Evolutionary conservation across 2,329 filamentous ascomycete genomes (phyloP).

Genomic region (Alternaria hordeiaustralica): DNA sequence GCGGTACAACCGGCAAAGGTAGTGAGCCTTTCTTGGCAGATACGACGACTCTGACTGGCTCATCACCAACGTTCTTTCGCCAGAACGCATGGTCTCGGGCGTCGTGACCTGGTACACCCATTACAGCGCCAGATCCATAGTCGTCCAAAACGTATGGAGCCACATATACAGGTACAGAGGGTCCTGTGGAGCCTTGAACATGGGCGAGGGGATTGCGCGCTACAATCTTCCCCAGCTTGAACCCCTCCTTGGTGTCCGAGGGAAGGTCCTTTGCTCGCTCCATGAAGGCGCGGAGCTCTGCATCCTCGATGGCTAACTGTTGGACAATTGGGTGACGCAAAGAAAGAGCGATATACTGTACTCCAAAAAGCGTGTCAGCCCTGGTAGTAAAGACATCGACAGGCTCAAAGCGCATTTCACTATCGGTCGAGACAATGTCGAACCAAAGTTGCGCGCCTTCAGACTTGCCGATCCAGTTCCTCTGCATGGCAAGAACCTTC

Average conservation of each 20-base stretch:
- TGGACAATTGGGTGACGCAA: slow-evolving; percentile 73
- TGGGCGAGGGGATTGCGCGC: slow-evolving; percentile 55
- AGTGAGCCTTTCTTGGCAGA: slow-evolving; percentile 10
- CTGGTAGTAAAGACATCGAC: slow-evolving; percentile 84
- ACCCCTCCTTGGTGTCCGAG: slow-evolving; percentile 67
- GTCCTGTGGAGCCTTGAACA: slow-evolving; percentile 56
- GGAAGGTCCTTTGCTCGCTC: slow-evolving; percentile 62
- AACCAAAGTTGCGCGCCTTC: slow-evolving; percentile 76
- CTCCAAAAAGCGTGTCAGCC: slow-evolving; percentile 85
- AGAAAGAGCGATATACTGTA: slow-evolving; percentile 83
- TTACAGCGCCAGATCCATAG: slow-evolving; percentile 86
- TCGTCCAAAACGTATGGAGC: slow-evolving; percentile 85
- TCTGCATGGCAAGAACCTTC: slow-evolving; percentile 81
- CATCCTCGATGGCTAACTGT: slow-evolving; percentile 64
- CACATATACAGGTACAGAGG: slow-evolving; percentile 75
- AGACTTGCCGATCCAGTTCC: slow-evolving; percentile 86
- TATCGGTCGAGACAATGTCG: slow-evolving; percentile 56
- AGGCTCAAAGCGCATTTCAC: slow-evolving; percentile 51
- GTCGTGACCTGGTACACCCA: slow-evolving; percentile 91
- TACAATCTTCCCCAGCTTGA: slow-evolving; percentile 61
- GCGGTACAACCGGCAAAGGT: slow-evolving; percentile 24
- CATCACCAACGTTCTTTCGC: slow-evolving; percentile 68
- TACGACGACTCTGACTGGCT: slow-evolving; percentile 67
- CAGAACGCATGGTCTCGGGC: slow-evolving; percentile 80
- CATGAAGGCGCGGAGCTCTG: slow-evolving; percentile 71